Evolutionary conservation across 202 grass and related monocot genomes (phyloP).

Genomic region (Eragrostis tef): DNA sequence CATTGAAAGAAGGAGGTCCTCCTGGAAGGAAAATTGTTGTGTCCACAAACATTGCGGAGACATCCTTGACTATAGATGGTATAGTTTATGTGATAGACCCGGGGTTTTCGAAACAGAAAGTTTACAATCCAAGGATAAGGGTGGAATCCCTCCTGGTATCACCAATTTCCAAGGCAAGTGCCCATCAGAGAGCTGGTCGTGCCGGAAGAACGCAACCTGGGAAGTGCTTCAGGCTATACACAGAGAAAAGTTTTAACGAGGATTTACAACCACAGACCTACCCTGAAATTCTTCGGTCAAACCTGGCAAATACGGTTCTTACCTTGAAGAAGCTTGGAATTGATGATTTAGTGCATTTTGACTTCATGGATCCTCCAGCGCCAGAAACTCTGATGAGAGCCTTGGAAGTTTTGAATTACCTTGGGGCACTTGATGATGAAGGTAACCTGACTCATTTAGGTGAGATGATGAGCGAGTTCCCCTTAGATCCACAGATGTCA

Average conservation of each 20-base stretch:
- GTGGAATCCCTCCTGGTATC: conserved; percentile 86
- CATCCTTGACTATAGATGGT: conserved; percentile 85
- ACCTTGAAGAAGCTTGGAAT: conserved; percentile 93
- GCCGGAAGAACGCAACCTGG: conserved; percentile 87
- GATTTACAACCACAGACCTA: conserved; percentile 91
- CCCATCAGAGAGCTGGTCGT: conserved; percentile 89
- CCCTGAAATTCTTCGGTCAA: conserved; percentile 90
- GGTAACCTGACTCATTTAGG: conserved; percentile 84
- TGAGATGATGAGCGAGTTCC: conserved; percentile 96
- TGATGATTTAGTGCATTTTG: conserved; percentile 96
- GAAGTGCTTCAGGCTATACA: conserved; percentile 92
- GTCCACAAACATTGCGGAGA: conserved; percentile 87
- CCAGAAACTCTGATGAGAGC: conserved; percentile 91
- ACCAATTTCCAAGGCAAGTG: conserved; percentile 92
- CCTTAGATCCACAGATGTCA: conserved; percentile 89
- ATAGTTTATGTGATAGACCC: conserved; percentile 96
- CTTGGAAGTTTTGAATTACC: conserved; percentile 88
- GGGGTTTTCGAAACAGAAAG: conserved; percentile 84
- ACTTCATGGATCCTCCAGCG: conserved; percentile 95
- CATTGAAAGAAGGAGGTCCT: conserved; percentile 63
- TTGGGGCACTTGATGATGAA: conserved; percentile 85
- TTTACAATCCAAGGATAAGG: conserved; percentile 89
- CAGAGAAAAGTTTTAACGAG: conserved; percentile 84
- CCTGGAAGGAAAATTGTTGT: conserved; percentile 89
- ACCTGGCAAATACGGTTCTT: conserved; percentile 86